Base-by-base conservation (phyloP, 169 alveolate species). In the Plasmodium vinckei region DNA sequence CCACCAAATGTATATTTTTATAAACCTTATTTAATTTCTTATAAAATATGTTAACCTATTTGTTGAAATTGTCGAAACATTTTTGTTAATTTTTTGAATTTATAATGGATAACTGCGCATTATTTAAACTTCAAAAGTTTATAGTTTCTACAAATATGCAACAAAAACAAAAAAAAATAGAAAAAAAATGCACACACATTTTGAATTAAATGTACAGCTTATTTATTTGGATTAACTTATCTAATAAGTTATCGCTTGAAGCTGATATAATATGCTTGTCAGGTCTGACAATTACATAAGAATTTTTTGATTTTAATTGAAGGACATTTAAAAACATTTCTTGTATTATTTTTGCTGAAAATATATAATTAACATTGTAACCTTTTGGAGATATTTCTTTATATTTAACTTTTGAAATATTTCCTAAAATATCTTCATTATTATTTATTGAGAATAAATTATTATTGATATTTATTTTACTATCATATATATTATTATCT, bases 261-360 rank as follows among this genome's bases (percentile, higher is more conserved):
- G 53, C 72, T 42, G 91, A 63, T 86, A 86, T 86, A 42, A 86
- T 86, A 47, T 86, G 91, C 42, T 51, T 70, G 49, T 86, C 91
- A 17, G 91, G 91, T 57, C 91, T 86, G 59, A 70, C 33, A 70
- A 86, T 69, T 59, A 86, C 91, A 51, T 19, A 86, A 9, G 86
- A 56, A 33, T 69, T 46, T 42, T 70, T 53, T 42, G 91, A 70
- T n/a, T 86, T 68, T 23, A 86, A 33, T 13, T 15, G 12, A 15
- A 86, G 57, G 21, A 47, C 51, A 12, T 86, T 53, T 59, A 86
- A 69, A 86, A 86, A 86, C 70, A 86, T 51, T n/a, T 86, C 68
- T 42, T 63, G 61, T 69, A 86, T 86, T 27, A 70, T 12, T 15
- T 71, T n/a, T 63, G 87, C 60, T 9, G 91, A 59, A 51, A 86